phyloP scores from a whole-genome alignment of 257 asterid genomes.

The Nicotiana tabacum region DNA sequence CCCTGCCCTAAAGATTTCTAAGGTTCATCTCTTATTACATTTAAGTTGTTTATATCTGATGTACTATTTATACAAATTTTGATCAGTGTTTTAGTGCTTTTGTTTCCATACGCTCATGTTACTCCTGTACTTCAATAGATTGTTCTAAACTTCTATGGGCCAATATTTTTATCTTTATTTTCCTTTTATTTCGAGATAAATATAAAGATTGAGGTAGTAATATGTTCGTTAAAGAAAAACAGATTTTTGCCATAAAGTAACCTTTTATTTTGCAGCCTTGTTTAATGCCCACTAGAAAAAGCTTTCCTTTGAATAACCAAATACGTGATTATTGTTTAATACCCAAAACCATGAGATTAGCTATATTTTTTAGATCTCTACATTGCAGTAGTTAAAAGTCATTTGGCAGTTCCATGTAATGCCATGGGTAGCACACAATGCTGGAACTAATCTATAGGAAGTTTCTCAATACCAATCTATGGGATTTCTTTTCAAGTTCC shows the following conservation, averaged over 20 bases:
- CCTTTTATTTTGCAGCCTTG: neutral
- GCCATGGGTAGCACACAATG: neutral
- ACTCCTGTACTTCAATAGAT: neutral
- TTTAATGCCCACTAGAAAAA: neutral
- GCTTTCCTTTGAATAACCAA: neutral
- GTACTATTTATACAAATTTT: neutral
- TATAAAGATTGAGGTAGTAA: neutral
- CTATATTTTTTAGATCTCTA: neutral
- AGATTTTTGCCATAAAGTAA: neutral
- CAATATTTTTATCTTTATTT: neutral
- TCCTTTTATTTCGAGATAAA: neutral
- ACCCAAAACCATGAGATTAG: neutral
- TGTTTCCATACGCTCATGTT: neutral
- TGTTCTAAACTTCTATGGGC: neutral
- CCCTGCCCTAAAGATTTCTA: slow-evolving; percentile 90
- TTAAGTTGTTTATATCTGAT: neutral
- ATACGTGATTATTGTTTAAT: neutral
- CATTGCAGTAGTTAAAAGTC: neutral
- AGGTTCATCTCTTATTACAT: slow-evolving; percentile 39
- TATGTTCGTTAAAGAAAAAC: neutral
- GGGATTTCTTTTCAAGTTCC: neutral
- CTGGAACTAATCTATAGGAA: neutral
- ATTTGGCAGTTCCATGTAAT: neutral
- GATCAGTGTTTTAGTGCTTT: neutral
- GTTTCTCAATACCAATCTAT: neutral